Conservation (phyloP, 331 rosid genomes). For the Phaseolus coccineus region DNA sequence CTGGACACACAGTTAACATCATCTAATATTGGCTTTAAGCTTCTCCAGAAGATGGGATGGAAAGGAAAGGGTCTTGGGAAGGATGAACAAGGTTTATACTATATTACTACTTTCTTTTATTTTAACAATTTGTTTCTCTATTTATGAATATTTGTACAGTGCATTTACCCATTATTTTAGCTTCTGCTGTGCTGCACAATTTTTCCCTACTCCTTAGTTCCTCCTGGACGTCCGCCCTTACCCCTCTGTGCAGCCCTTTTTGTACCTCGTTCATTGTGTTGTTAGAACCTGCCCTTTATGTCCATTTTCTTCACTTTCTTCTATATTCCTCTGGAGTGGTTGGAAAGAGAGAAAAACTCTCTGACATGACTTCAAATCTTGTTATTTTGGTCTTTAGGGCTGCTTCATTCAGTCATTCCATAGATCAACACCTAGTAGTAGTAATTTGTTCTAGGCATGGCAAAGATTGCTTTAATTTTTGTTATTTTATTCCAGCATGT, state of each 20-base stretch:
- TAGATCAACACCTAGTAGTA: neutral
- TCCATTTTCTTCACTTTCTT: neutral
- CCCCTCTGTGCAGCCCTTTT: neutral
- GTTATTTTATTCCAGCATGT: neutral
- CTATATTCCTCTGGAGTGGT: neutral
- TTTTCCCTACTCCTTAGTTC: neutral
- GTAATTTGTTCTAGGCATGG: conserved; percentile 18
- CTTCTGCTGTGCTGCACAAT: conserved; percentile 15
- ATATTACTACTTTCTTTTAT: neutral
- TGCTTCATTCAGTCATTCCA: too few relatives aligned
- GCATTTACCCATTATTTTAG: neutral
- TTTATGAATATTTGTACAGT: neutral
- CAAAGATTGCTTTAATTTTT: neutral
- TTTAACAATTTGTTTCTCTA: conserved; percentile 8
- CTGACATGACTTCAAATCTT: neutral
- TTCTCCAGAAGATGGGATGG: conserved; percentile 99
- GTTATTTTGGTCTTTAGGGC: too few relatives aligned
- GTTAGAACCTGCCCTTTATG: neutral
- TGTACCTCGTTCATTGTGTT: neutral
- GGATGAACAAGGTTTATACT: conserved; percentile 85
- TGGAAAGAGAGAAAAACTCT: conserved; percentile 12
- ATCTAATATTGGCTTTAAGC: conserved; percentile 90
- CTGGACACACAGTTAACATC: conserved; percentile 84
- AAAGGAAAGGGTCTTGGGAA: conserved; percentile 98
- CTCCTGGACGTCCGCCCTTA: neutral